Evolutionary conservation across 1,284 basidiomycete genomes (phyloP).

Genomic region (Inonotus obliquus): DNA sequence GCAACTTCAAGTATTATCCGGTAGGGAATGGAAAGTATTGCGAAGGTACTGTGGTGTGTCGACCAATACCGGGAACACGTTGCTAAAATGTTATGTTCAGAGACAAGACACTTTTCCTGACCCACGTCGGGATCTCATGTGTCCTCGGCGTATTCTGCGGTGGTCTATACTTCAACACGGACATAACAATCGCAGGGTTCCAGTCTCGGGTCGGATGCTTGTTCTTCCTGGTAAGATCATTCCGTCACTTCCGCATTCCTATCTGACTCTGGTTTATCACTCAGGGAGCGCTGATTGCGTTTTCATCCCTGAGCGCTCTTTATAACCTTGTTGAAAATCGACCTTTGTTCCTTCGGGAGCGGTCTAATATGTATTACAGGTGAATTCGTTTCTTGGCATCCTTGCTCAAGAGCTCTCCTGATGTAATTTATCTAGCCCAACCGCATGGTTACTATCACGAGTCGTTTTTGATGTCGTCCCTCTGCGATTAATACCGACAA

Average conservation of each 20-base stretch:
- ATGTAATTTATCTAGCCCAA: constrained; percentile 47
- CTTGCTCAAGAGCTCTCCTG: not conserved
- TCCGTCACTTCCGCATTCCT: not conserved
- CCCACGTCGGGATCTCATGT: constrained; percentile 66
- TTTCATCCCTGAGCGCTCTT: constrained; percentile 82
- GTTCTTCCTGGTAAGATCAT: constrained; percentile 72
- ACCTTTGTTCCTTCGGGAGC: constrained; percentile 81
- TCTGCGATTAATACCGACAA: constrained; percentile 77
- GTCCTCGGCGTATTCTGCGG: constrained; percentile 80
- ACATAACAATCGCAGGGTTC: constrained; percentile 81
- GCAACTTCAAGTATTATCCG: constrained; percentile 74
- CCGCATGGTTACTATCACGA: constrained; percentile 82
- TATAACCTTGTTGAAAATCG: constrained; percentile 82
- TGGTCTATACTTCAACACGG: constrained; percentile 80
- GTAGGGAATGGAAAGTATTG: constrained; percentile 80
- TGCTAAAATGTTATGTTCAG: constrained; percentile 31
- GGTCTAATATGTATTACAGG: constrained; percentile 79
- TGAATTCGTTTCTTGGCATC: constrained; percentile 24
- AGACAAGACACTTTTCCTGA: constrained; percentile 77
- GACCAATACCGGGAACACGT: not conserved
- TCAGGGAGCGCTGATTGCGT: constrained; percentile 80
- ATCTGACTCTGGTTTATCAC: not conserved
- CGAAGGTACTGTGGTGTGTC: constrained; percentile 43
- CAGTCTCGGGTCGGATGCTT: constrained; percentile 87
- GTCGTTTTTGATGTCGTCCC: constrained; percentile 84